phyloP scores from a whole-genome alignment of 2,329 filamentous ascomycete species.

The Talaromyces verruculosus region DNA sequence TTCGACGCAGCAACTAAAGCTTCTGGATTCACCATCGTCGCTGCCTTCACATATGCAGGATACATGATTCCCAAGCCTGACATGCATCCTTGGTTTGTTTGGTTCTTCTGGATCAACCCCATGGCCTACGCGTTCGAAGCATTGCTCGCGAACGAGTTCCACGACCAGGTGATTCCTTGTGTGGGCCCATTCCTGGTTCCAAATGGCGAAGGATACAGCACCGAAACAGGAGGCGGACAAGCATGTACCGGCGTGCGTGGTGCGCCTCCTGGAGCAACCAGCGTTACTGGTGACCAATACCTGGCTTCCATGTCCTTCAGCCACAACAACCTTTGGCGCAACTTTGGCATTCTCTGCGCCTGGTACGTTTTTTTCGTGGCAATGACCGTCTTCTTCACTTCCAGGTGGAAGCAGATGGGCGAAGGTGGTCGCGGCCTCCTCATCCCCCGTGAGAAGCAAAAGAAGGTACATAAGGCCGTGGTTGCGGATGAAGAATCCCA shows the following conservation, averaged over 20 bases:
- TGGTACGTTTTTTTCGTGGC: too few species aligned
- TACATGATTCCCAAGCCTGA: slow-evolving; percentile 48
- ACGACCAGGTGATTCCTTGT: slow-evolving; percentile 36
- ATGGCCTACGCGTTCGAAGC: slow-evolving; percentile 42
- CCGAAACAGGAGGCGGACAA: neutral
- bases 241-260: too few species aligned
- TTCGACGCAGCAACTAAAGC: slow-evolving; percentile 62
- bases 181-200: slow-evolving; percentile 37
- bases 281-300: slow-evolving; percentile 53
- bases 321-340: too few species aligned
- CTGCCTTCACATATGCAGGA: slow-evolving; percentile 37
- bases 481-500: slow-evolving; percentile 34
- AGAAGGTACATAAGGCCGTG: too few species aligned
- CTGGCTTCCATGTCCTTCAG: slow-evolving; percentile 32
- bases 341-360: too few species aligned
- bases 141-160: slow-evolving; percentile 40
- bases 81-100: slow-evolving; percentile 56
- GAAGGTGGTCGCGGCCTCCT: slow-evolving; percentile 32
- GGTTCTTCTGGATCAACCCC: slow-evolving; percentile 44
- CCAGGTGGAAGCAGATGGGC: too few species aligned
- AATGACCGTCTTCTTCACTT: too few species aligned
- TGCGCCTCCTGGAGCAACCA: too few species aligned
- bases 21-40: slow-evolving; percentile 29
- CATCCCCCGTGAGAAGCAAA: slow-evolving; percentile 59
- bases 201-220: slow-evolving; percentile 31